Conservation (phyloP, 305 asterid species). For the Fraxinus platypoda region DNA sequence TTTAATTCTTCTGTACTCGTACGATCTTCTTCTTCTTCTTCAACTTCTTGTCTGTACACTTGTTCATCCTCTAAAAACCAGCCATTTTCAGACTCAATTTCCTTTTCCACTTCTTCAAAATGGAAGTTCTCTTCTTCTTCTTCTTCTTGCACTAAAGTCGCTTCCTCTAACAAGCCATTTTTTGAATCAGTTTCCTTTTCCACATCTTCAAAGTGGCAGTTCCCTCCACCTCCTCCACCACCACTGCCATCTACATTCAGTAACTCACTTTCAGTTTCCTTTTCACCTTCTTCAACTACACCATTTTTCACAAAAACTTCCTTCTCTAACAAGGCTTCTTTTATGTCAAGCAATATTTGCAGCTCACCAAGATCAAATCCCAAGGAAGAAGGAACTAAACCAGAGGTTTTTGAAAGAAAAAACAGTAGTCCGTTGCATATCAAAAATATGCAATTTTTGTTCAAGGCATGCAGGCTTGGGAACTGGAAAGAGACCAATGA, state of each 20-base stretch:
- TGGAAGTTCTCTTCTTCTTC: background rate
- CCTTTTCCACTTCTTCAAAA: background rate
- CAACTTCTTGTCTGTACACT: background rate
- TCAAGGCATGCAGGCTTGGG: background rate
- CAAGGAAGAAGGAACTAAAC: background rate
- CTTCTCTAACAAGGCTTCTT: conserved; percentile 18
- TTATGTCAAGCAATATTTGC: background rate
- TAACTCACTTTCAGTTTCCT: background rate
- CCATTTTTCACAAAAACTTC: background rate
- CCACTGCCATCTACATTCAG: background rate
- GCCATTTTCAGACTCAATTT: background rate
- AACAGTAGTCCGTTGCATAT: background rate
- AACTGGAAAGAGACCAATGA: background rate
- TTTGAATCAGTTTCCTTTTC: background rate
- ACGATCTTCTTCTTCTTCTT: conserved; percentile 1
- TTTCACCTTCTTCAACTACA: background rate
- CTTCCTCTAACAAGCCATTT: conserved; percentile 20
- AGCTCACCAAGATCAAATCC: background rate
- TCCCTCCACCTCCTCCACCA: conserved; percentile 6
- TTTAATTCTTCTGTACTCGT: conserved; percentile 40
- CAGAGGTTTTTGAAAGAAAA: background rate
- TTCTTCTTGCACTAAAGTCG: background rate
- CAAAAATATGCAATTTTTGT: background rate
- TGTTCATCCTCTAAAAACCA: conserved; percentile 26
- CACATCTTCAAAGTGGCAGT: background rate